Evolutionary conservation across 768 basidiomycete genomes (phyloP).

Genomic region (Boletus tomentosulus): DNA sequence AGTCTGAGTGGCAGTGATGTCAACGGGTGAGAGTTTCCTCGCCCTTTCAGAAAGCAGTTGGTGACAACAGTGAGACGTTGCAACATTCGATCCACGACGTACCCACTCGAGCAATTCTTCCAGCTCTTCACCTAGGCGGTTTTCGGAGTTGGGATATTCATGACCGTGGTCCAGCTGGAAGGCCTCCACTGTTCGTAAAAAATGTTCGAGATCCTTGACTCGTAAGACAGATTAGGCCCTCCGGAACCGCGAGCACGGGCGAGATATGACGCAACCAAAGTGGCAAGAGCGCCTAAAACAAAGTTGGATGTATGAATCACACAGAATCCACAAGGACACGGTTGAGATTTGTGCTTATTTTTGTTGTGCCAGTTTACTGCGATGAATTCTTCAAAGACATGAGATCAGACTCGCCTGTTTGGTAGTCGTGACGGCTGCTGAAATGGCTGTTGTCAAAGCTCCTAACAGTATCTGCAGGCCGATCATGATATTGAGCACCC

Average conservation of each 20-base stretch:
- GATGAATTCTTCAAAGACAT: too few relatives aligned
- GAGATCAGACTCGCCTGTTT: slow-evolving; percentile 33
- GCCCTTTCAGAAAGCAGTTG: slow-evolving; percentile 12
- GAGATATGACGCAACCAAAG: slow-evolving; percentile 66
- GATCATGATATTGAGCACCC: slow-evolving; percentile 47
- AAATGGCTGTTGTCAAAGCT: slow-evolving; percentile 61
- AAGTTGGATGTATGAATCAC: not conserved
- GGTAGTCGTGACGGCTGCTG: slow-evolving; percentile 42
- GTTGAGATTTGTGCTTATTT: slow-evolving; percentile 36
- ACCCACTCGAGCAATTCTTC: slow-evolving; percentile 22
- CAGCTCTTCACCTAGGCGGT: slow-evolving; percentile 10
- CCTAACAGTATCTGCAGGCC: slow-evolving; percentile 60
- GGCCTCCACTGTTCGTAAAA: slow-evolving; percentile 56
- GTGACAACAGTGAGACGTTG: not conserved
- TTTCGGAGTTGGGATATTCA: slow-evolving; percentile 10
- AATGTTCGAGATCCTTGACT: slow-evolving; percentile 60
- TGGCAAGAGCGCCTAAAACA: slow-evolving; percentile 55
- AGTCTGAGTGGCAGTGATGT: not conserved
- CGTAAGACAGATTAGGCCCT: slow-evolving; percentile 66
- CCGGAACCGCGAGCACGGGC: slow-evolving; percentile 65
- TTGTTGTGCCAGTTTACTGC: not conserved
- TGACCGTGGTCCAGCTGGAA: slow-evolving; percentile 58
- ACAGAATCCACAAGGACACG: slow-evolving; percentile 3
- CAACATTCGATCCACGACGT: not conserved
- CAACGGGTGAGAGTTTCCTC: slow-evolving; percentile 19